phyloP scores from a whole-genome alignment of 129 eudicot genomes.

The Mikania micrantha region DNA sequence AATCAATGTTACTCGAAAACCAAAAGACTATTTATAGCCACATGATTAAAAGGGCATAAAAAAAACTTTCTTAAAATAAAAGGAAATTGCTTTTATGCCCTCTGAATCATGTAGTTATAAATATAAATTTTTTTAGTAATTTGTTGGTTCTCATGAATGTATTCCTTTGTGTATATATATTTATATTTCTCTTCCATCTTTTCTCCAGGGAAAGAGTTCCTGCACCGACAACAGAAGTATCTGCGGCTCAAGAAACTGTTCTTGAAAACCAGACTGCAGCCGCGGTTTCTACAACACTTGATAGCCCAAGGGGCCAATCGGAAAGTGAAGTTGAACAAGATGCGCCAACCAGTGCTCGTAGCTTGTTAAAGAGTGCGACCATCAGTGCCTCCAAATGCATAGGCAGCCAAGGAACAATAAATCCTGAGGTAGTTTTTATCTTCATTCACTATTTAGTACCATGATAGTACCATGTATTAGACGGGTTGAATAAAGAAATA shows the following conservation, averaged over 20 bases:
- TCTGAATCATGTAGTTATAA: too few relatives aligned
- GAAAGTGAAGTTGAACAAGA: conserved; percentile 30
- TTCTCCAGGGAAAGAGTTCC: conserved; percentile 72
- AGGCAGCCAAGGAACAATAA: conserved; percentile 42
- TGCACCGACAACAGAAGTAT: conserved; percentile 51
- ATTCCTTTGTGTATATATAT: background rate
- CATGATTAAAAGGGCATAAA: too few relatives aligned
- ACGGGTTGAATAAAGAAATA: too few relatives aligned
- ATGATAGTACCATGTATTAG: too few relatives aligned
- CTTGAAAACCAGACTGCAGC: conserved; percentile 43
- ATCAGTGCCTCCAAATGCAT: conserved; percentile 92
- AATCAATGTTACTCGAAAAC: too few relatives aligned
- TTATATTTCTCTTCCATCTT: background rate
- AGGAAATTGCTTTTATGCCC: too few relatives aligned
- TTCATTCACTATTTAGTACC: too few relatives aligned
- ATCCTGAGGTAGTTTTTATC: conserved; percentile 44
- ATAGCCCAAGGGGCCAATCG: conserved; percentile 52
- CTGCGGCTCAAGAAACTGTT: conserved; percentile 26
- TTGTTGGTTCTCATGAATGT: too few relatives aligned
- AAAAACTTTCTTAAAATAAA: too few relatives aligned
- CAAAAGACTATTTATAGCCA: too few relatives aligned
- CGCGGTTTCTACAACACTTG: conserved; percentile 47
- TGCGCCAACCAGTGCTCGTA: conserved; percentile 61
- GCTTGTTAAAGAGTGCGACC: conserved; percentile 91
- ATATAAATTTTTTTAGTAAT: too few relatives aligned